Base-by-base conservation (phyloP, 352 stramenopile genomes). In the Pythium insidiosum region DNA sequence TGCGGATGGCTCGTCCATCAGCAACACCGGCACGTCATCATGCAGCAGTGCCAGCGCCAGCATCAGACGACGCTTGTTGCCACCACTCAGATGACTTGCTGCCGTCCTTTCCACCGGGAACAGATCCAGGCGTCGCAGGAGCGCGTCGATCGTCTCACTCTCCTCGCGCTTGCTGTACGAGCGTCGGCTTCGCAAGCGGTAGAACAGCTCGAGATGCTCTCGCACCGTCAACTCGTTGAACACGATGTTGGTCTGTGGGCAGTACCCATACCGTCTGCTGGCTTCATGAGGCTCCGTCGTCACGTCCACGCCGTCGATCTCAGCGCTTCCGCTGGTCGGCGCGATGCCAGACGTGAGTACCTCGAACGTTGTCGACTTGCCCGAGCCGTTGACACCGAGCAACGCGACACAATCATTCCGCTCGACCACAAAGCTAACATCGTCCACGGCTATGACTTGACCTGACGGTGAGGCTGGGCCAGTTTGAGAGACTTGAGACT, bases 351-450 rank as follows among this genome's bases (percentile, higher is more conserved):
- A 94, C 11, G 95, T 98, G 18, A 99, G 55, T 40, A 98, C 96
- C 46, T 89, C 78, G 49, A 99, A 98, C 38, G 95, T 97, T 3
- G 96, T 98, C 15, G 95, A 98, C 60, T 98, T 98, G n/a, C 93
- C 91, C 13, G 89, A 93, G 2, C 93, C 94, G 58, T 98, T 98
- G 34, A 96, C 82, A 3, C 94, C 94, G 12, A 98, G 58, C 4
- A 98, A 50, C 1, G 90, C 92, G 15, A 98, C 88, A 41, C 91
- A 91, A 50, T 97, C 82, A 16, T 89, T 80, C 21, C 71, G 66
- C 29, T 88, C 67, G 4, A 98, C 88, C 0, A 66, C 64, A 33
- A 97, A 84, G 47, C 67, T 88, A 6, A 97, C 66, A 33, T 88
- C 61, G 25, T 85, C 50, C 10, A 89, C 37, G 3, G 79, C 79